Evolutionary conservation across 1,139 yeast species (phyloP), one percentile per base, ranked within the genome.

Genomic region (Kodamaea alishanica): DNA sequence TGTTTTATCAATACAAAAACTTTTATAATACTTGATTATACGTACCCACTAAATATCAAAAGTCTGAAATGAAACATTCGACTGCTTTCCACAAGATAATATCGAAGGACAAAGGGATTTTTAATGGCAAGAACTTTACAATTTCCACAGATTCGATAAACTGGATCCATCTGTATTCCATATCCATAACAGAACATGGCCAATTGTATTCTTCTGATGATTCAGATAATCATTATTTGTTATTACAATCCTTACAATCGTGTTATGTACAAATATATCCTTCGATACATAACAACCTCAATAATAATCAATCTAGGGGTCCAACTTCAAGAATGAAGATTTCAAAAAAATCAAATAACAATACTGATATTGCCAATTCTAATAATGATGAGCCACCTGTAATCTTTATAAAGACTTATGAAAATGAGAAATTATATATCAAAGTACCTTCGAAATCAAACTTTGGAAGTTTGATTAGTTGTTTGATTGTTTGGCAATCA

Each of bases 401-500:
- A 22, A 54, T 79, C 7, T 71, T 66, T 48, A 64, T 79, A 26
- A 67, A 67, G 34, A 69, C 79, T 1, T 67, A 60, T 48, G 71
- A 70, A 46, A 71, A 71, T 44, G 75, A 69, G 30, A 68, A 66
- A 39, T 56, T 78, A 8, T 78, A 67, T 51, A 58, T 81, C 37
- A 70, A 66, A 39, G 63, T 77, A 6, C 55, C 67, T 2, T 65
- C 74, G 23, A 70, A 64, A 42, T 44, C 58, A n/a, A 65, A 62
- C 30, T 79, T 81, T 44, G 67, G 75, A 26, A 64, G 65, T 36
- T 54, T 83, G 25, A 48, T 83, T n/a, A 64, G 77, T 32, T 55
- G 74, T 20, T 59, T 83, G 34, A 53, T 80, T 27, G 75, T 81
- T 34, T 84, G 94, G 92, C 84, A 81, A 48, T 69, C 74, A 34